Base-by-base conservation (phyloP, 164 flowering plant genomes). In the Pachysandra terminalis region DNA sequence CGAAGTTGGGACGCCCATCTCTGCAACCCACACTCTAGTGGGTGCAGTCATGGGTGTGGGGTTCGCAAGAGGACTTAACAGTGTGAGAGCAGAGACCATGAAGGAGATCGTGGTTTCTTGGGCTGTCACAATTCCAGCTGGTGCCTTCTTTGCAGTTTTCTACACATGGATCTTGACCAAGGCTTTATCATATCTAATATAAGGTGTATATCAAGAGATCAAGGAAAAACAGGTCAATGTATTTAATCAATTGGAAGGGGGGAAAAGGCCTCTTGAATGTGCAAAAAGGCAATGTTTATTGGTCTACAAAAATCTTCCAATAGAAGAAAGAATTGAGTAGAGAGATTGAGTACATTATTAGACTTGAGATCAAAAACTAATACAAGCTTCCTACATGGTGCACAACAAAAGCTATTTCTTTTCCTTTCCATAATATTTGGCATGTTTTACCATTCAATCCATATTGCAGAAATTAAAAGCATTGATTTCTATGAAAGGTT, bases 11-110 rank as follows among this genome's bases (percentile, higher is more conserved):
- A 16, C 86, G 1, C 94, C 94, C 15, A 86, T 88, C 64, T 88
- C 94, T 0, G 94, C 89, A 17, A 88, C 94, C 0, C 94, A 96
- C 70, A 96, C 99, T 0, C 86, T 92, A 48, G 99, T 96, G 15
- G 99, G 98, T 49, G 99, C n/a, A n/a, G n/a, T n/a, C n/a, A n/a
- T n/a, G n/a, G n/a, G n/a, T n/a, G n/a, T n/a, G n/a, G n/a, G n/a
- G n/a, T n/a, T n/a, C n/a, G n/a, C 94, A 5, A 80, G 94, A 51
- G 94, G 94, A 59, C 81, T 88, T 7, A 88, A 88, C 72, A 86
- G 86, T 28, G 89, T 88, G 24, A 75, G 89, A 69, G 81, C 89
- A 25, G 94, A 88, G 64, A 88, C 90, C 2, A 90, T 88, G 65
- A 82, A 69, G 71, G 94, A 86, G 80, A 86, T 88, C 56, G 94